These are phyloP conservation scores for Populus ilicifolia DNA, from an alignment of 345 rosid species.

Conservation along the genomic window DNA sequence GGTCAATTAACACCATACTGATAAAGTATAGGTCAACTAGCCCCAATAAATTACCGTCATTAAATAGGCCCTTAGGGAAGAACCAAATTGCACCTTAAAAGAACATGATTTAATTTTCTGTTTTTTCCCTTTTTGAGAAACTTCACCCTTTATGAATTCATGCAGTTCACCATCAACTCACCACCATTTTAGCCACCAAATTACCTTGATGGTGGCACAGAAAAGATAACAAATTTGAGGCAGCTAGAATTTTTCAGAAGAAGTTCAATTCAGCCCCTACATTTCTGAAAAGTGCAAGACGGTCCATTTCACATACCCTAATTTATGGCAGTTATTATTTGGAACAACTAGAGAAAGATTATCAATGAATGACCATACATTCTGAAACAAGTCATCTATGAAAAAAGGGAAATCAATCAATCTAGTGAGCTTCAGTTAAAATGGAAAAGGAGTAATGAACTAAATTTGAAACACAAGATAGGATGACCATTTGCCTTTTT, in stretches of 20 bases:
- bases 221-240: neutral
- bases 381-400: too few species aligned
- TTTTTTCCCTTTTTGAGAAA: neutral
- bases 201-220: neutral
- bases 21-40: neutral
- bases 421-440: too few species aligned
- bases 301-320: neutral
- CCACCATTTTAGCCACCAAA: neutral
- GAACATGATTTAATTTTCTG: neutral
- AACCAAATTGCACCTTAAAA: neutral
- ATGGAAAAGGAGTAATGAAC: too few species aligned
- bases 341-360: neutral
- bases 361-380: too few species aligned
- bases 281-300: neutral
- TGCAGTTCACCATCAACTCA: neutral
- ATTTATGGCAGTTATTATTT: neutral
- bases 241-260: neutral
- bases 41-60: neutral
- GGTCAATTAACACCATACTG: neutral
- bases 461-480: neutral
- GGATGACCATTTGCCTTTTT: neutral
- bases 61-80: neutral
- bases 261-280: neutral
- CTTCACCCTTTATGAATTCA: neutral
- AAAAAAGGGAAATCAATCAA: too few species aligned